phyloP scores from a whole-genome alignment of 768 basidiomycete genomes.

The Termitomyces titanicus region DNA sequence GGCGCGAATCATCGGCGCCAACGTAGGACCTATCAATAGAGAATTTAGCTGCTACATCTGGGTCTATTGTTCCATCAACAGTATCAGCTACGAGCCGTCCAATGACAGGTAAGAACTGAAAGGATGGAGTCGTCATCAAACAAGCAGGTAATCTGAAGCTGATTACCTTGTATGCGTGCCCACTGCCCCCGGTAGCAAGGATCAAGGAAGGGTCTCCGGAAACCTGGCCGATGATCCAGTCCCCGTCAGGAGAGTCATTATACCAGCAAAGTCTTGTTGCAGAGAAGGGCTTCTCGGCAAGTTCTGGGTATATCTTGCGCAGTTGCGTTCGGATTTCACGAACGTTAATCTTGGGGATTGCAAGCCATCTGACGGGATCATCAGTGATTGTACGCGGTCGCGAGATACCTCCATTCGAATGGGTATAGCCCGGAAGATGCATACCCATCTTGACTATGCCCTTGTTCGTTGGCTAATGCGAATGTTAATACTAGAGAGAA shows the following conservation, averaged over 20 bases:
- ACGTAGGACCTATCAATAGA: slow-evolving; percentile 46
- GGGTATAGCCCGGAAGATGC: slow-evolving; percentile 71
- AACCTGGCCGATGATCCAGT: slow-evolving; percentile 86
- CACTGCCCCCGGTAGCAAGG: slow-evolving; percentile 85
- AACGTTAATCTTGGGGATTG: slow-evolving; percentile 61
- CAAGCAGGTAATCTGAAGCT: neutral
- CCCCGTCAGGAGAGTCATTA: slow-evolving; percentile 78
- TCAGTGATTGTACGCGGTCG: slow-evolving; percentile 72
- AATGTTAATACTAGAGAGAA: neutral
- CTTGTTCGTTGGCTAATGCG: slow-evolving; percentile 56
- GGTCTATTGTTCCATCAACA: slow-evolving; percentile 59
- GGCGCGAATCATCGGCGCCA: slow-evolving; percentile 21
- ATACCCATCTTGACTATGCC: slow-evolving; percentile 76
- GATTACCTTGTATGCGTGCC: slow-evolving; percentile 83
- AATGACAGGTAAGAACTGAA: slow-evolving; percentile 82
- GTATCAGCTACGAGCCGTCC: slow-evolving; percentile 74
- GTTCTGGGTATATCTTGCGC: slow-evolving; percentile 64
- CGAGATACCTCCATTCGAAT: slow-evolving; percentile 50
- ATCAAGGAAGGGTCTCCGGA: slow-evolving; percentile 55
- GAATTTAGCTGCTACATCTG: slow-evolving; percentile 55
- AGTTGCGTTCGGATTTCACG: slow-evolving; percentile 49
- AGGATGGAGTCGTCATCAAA: neutral
- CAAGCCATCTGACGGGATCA: slow-evolving; percentile 52
- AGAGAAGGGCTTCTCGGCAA: slow-evolving; percentile 68
- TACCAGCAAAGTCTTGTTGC: slow-evolving; percentile 93